phyloP scores from a whole-genome alignment of 2,329 filamentous ascomycete species.

The Aspergillus luchuensis region DNA sequence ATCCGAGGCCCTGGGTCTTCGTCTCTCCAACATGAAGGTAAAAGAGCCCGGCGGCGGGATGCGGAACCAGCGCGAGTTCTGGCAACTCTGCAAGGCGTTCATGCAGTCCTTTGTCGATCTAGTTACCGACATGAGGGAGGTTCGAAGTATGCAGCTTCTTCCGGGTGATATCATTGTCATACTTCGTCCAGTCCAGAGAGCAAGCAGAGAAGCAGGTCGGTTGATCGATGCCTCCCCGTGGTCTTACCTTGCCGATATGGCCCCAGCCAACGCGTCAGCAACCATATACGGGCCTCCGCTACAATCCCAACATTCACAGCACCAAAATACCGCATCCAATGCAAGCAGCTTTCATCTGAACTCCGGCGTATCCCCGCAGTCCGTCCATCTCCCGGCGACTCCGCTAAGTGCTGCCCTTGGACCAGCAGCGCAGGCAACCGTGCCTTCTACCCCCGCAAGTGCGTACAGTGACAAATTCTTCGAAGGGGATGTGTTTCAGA shows the following conservation, averaged over 20 bases:
- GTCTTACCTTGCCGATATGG: conserved; percentile 56
- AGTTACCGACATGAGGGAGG: conserved; percentile 50
- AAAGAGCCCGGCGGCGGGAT: conserved; percentile 77
- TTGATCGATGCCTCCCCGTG: conserved; percentile 69
- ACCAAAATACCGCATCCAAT: conserved; percentile 35
- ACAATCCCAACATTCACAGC: conserved; percentile 35
- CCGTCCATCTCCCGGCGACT: conserved; percentile 72
- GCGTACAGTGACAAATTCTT: conserved; percentile 53
- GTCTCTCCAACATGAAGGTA: conserved; percentile 77
- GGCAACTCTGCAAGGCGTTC: conserved; percentile 68
- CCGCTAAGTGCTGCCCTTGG: conserved; percentile 87
- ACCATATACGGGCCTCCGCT: conserved; percentile 40
- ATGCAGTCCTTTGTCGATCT: conserved; percentile 52
- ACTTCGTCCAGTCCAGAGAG: conserved; percentile 78
- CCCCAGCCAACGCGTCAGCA: conserved; percentile 33
- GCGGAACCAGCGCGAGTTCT: conserved; percentile 60
- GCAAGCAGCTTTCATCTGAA: conserved; percentile 28
- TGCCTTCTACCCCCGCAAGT: conserved; percentile 63
- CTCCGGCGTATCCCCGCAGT: conserved; percentile 48
- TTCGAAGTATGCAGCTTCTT: conserved; percentile 51
- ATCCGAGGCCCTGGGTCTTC: conserved; percentile 70
- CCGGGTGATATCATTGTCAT: conserved; percentile 70
- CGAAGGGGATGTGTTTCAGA: conserved; percentile 52
- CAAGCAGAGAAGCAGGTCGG: conserved; percentile 76
- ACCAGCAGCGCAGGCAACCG: conserved; percentile 85